These are phyloP conservation scores for Kwoniella shandongensis DNA, from an alignment of 768 basidiomycete species.

Conservation along the genomic window DNA sequence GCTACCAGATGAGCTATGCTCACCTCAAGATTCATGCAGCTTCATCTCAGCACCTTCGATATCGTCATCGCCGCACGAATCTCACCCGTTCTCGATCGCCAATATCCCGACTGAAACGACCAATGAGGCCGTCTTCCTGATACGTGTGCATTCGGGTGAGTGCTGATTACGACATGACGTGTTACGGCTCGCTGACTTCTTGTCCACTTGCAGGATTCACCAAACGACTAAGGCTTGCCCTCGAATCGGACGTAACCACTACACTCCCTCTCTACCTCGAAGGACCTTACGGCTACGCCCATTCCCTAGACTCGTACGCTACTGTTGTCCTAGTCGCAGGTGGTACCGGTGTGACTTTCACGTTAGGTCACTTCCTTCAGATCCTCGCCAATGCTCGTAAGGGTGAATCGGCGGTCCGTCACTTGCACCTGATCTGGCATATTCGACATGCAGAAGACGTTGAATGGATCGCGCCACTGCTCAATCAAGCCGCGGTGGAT, in stretches of 20 bases:
- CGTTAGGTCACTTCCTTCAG: constrained; percentile 27
- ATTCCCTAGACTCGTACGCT: constrained; percentile 22
- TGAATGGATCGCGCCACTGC: constrained; percentile 30
- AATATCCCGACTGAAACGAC: constrained; percentile 30
- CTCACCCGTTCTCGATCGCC: constrained; percentile 50
- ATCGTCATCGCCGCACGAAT: constrained; percentile 44
- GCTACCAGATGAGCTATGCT: neutral
- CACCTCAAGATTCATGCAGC: constrained; percentile 12
- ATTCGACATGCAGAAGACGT: constrained; percentile 35
- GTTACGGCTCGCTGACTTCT: too few relatives aligned
- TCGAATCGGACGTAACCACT: constrained; percentile 5
- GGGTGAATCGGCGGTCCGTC: constrained; percentile 21
- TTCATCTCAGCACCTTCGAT: constrained; percentile 50
- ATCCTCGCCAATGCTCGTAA: constrained; percentile 8
- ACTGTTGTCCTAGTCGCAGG: constrained; percentile 37
- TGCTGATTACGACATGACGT: neutral
- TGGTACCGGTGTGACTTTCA: constrained; percentile 40
- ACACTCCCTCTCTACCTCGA: constrained; percentile 30
- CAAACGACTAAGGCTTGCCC: constrained; percentile 21
- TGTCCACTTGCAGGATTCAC: constrained; percentile 30
- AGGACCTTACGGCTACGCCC: constrained; percentile 37
- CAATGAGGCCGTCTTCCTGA: constrained; percentile 32
- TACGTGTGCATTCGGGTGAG: constrained; percentile 36
- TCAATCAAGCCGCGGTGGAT: constrained; percentile 22
- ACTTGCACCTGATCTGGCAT: constrained; percentile 48